phyloP scores from a whole-genome alignment of 805 yeast species.

The Grigorovia humatica region DNA sequence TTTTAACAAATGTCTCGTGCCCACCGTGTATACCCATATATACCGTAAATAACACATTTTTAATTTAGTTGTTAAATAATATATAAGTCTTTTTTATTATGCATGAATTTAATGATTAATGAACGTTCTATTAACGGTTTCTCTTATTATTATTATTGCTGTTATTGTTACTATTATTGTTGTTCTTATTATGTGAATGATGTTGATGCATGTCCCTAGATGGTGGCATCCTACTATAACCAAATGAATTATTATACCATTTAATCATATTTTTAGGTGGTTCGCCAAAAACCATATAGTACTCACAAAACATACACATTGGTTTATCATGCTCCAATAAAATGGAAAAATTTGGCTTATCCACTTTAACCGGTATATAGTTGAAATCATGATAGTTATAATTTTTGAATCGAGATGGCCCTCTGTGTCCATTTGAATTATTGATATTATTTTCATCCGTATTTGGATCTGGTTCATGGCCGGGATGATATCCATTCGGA shows the following conservation, averaged over 20 bases:
- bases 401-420: constrained; percentile 7
- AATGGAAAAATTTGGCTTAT: constrained; percentile 18
- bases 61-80: background rate
- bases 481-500: constrained; percentile 4
- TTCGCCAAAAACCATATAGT: constrained; percentile 40
- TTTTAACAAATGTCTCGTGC: background rate
- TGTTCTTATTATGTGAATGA: constrained; percentile 3
- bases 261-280: constrained; percentile 42
- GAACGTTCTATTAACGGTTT: constrained; percentile 7
- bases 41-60: background rate
- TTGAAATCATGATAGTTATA: constrained; percentile 13
- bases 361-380: constrained; percentile 5
- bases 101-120: background rate
- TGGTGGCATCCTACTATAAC: constrained; percentile 16
- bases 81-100: background rate
- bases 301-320: constrained; percentile 42
- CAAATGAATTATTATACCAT: constrained; percentile 34
- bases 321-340: constrained; percentile 15
- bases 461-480: background rate
- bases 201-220: constrained; percentile 7
- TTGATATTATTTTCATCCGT: background rate
- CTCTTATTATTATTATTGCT: constrained; percentile 8
- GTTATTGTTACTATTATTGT: constrained; percentile 6
- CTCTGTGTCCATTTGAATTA: background rate
- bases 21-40: background rate